Base-by-base conservation (phyloP, 768 basidiomycete genomes). In the Dentipellis sp. region DNA sequence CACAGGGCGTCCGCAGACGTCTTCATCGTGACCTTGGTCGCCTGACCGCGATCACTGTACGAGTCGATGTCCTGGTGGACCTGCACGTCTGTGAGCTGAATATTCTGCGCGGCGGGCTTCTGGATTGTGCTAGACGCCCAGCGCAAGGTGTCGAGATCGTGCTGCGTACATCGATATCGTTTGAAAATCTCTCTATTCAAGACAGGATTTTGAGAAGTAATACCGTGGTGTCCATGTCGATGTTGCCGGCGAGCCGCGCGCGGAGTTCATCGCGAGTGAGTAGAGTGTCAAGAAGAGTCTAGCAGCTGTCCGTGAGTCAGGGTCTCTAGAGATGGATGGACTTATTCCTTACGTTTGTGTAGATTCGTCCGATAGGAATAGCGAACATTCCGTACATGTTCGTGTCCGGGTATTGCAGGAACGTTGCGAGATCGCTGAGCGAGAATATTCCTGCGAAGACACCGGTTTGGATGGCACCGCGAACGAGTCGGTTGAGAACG, bases 381-480 rank as follows among this genome's bases (percentile, higher is more conserved):
- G 69, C 66, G 48, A 78, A 76, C 64, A 76, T 68, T 21, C 66
- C 62, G 39, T 69, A 75, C 1, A 72, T 47, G 37, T 67, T 71
- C 2, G 71, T 69, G 10, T 56, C 59, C 1, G 67, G 67, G 12
- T 64, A 57, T 19, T 55, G 48, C 6, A 66, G 10, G 58, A 72
- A 72, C 0, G 68, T 61, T 36, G 79, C 72, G 23, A 82, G 62
- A 62, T 81, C 78, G 1, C 71, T 76, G 37, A 80, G 59, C 10
- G 80, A 78, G 50, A 82, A 79, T 1, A 78, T 66, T 0, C 76
- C 74, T 11, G 74, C 76, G 56, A 81, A 80, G 5, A 78, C 58
- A 40, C 80, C 79, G 3, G 80, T 81, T 58, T 80, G 78, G 35
- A 81, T 65, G 10, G 79, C 78, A 23, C 79, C 79, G 53, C 77